A percentile compares a stretch with the other conserved stretches of the same genome.
phyloP scores from a whole-genome alignment of 352 stramenopile species.

The Pseudoperonospora humuli region DNA sequence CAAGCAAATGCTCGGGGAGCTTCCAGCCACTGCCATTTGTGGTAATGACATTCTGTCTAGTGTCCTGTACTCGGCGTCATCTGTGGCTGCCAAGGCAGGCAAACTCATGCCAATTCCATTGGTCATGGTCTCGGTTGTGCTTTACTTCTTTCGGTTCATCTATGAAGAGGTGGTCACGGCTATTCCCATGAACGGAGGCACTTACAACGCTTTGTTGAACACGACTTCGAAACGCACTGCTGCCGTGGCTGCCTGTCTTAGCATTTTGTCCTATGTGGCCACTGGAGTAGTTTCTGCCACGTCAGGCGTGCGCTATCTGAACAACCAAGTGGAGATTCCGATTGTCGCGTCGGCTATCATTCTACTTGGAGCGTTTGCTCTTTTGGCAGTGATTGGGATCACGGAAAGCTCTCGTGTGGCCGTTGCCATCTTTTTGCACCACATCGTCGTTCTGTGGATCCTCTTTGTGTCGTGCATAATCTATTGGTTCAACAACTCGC shows the following conservation, averaged over 20 bases:
- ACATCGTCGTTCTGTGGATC: conserved; percentile 57
- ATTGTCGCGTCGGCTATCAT: conserved; percentile 29
- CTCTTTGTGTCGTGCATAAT: conserved; percentile 42
- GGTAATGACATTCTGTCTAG: conserved; percentile 88
- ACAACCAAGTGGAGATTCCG: conserved; percentile 47
- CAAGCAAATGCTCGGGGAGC: conserved; percentile 45
- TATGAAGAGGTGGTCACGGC: conserved; percentile 85
- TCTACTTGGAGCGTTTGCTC: conserved; percentile 68
- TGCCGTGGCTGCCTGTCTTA: conserved; percentile 67
- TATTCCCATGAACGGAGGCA: conserved; percentile 85
- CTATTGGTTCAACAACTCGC: conserved; percentile 46
- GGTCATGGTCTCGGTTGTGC: conserved; percentile 51
- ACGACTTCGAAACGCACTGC: conserved; percentile 84
- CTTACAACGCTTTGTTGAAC: conserved; percentile 88
- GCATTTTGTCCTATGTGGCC: conserved; percentile 85
- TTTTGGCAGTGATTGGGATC: conserved; percentile 67
- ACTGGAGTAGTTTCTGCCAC: conserved; percentile 68
- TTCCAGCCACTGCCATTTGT: conserved; percentile 73
- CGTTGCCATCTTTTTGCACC: conserved; percentile 75
- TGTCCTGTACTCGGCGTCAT: conserved; percentile 58
- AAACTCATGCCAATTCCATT: conserved; percentile 77
- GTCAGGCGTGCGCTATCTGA: conserved; percentile 74
- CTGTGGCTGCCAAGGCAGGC: conserved; percentile 38
- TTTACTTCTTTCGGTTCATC: conserved; percentile 66
- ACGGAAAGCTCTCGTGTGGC: conserved; percentile 70